Evolutionary conservation across 306 rosid genomes (phyloP), one percentile per base, ranked within the genome.

Genomic region (Fragaria iinumae): DNA sequence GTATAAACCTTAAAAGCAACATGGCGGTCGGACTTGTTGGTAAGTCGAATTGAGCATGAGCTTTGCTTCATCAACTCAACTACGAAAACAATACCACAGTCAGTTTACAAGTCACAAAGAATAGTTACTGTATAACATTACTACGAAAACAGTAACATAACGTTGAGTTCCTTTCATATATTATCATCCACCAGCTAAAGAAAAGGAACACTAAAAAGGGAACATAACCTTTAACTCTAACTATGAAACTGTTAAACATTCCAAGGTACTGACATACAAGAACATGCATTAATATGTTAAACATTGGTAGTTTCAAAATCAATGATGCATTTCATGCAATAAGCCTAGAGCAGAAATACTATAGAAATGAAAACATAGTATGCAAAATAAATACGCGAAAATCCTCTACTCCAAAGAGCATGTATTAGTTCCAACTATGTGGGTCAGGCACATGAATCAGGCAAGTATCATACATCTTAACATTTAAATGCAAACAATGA

Each of bases 31-130:
- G 98, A 89, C 60, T 34, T 84, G 79, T 96, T 96, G 49, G 88
- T 68, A 68, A 96, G 83, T 66, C 72, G 84, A 89, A 96, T 79
- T 9, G 88, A 81, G 88, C 99, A 92, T 25, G 90, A 74, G 81
- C 96, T 88, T 80, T 89, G 98, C 87, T 93, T 96, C 96, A 77
- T 92, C 84, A 87, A 74, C 77, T 92, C 91, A 87, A 91, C 98
- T 96, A 74, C 13, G 52, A 80, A 79, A 81, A 55, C 77, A 77
- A 67, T 47, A 10, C 27, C 44, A 72, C 44, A 72, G 23, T 70
- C 57, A 62, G 59, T 55, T 60, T 49, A 73, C 27, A 29, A 64
- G 53, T 27, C 53, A 20, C 45, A 65, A 6, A 18, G 13, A 25
- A 64, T 10, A 2, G 47, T 6, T 25, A 49, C 18, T 23, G 32